Base-by-base conservation (phyloP, 2,329 filamentous ascomycete species). In the Amauroascus niger region DNA sequence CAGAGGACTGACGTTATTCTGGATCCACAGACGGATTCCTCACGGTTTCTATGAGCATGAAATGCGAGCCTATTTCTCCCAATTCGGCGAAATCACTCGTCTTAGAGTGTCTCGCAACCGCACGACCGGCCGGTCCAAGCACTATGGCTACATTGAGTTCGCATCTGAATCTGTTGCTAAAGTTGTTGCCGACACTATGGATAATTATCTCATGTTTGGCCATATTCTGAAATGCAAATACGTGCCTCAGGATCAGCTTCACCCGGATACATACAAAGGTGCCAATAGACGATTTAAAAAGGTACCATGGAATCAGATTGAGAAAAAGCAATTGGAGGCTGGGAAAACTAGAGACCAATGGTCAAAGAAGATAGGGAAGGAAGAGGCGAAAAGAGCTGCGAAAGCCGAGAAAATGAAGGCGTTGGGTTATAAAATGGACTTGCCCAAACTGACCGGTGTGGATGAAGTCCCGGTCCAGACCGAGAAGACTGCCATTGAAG, bases 1-100 rank as follows among this genome's bases (percentile, higher is more conserved):
- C n/a, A 45, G 56, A 22, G 41, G 64, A 55, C 62, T 60, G 49
- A 56, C 26, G 5, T 33, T 6, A 24, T 28, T n/a, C 20, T 50
- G 41, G 50, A 48, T 53, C 24, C 39, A 7, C 54, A 79, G 79
- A 53, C 88, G 89, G 60, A 84, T 95, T 56, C 90, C 90, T 37
- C 88, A 93, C 72, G 87, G 93, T 73, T 98, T 98, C 81, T 97
- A 91, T 77, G 93, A 98, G 74, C 81, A 89, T 64, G 86, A 97
- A 73, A 94, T 98, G 86, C 83, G 82, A 62, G 82, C 84, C 60
- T 98, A 97, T 76, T 95, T 97, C 67, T 80, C 83, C 52, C 93
- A 98, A 70, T 98, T 98, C 62, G 93, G 93, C 61, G 76, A 81
- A 13, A 88, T 98, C 63, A 80, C 76, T 50, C 82, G 76, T 53